phyloP scores from a whole-genome alignment of 2,329 filamentous ascomycete species.

The Colletotrichum sp. region DNA sequence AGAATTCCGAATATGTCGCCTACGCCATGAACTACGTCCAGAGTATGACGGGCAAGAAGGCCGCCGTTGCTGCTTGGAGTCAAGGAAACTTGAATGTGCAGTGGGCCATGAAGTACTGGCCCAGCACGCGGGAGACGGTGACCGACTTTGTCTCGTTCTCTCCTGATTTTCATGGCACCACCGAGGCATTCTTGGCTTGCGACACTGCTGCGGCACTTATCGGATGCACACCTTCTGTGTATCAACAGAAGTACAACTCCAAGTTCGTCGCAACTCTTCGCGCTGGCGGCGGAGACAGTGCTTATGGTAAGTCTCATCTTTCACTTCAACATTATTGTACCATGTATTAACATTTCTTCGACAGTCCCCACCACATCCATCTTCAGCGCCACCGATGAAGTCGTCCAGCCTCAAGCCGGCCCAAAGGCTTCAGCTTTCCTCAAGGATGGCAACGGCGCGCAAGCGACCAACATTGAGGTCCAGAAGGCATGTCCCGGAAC shows the following conservation, averaged over 20 bases:
- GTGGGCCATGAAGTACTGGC: slow-evolving; percentile 65
- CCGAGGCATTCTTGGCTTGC: neutral
- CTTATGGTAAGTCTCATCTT: slow-evolving; percentile 35
- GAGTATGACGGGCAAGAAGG: slow-evolving; percentile 39
- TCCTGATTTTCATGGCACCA: slow-evolving; percentile 48
- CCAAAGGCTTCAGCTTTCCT: slow-evolving; percentile 49
- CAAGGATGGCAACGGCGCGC: slow-evolving; percentile 43
- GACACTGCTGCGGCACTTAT: neutral
- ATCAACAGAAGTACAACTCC: slow-evolving; percentile 51
- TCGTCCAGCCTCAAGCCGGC: slow-evolving; percentile 55
- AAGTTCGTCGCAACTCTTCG: slow-evolving; percentile 48
- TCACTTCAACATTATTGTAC: rapidly evolving
- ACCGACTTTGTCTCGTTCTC: slow-evolving; percentile 57
- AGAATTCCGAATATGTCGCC: slow-evolving; percentile 59
- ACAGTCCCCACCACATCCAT: slow-evolving; percentile 57
- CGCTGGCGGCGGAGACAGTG: slow-evolving; percentile 49
- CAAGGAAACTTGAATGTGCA: slow-evolving; percentile 60
- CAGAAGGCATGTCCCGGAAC: slow-evolving; percentile 45
- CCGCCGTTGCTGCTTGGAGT: slow-evolving; percentile 56
- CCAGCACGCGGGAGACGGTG: slow-evolving; percentile 46
- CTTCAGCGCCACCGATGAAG: slow-evolving; percentile 54
- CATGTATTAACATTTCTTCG: rapidly evolving
- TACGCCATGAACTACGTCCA: slow-evolving; percentile 64
- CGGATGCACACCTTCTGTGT: slow-evolving; percentile 36
- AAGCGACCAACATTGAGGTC: slow-evolving; percentile 53